Conservation (phyloP, 176 grass and related monocot genomes). For the Canna indica region DNA sequence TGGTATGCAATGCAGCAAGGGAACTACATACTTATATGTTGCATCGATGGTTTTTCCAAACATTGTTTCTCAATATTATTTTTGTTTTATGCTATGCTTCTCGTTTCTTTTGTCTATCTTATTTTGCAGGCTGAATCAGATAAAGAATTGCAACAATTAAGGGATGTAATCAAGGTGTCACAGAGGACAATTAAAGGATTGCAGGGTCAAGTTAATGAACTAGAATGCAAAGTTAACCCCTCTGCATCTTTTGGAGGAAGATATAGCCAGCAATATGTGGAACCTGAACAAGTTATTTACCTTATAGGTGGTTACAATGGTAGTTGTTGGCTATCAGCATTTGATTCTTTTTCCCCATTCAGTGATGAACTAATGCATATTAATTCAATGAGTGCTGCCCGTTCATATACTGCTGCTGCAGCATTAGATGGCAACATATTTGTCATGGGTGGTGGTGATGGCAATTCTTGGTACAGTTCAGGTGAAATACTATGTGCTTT, state of each 20-base stretch:
- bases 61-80: not conserved
- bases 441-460: slow-evolving; percentile 62
- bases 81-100: not conserved
- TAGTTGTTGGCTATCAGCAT: slow-evolving; percentile 45
- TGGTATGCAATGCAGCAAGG: too few relatives aligned
- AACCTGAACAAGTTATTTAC: slow-evolving; percentile 25
- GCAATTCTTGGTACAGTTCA: slow-evolving; percentile 27
- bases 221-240: slow-evolving; percentile 40
- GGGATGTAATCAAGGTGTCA: slow-evolving; percentile 33
- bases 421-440: slow-evolving; percentile 49
- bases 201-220: slow-evolving; percentile 37
- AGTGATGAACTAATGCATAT: slow-evolving; percentile 43
- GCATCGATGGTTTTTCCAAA: too few relatives aligned
- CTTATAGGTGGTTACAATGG: slow-evolving; percentile 64
- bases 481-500: slow-evolving; percentile 34
- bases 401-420: slow-evolving; percentile 47
- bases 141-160: slow-evolving; percentile 52
- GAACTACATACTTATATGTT: too few relatives aligned
- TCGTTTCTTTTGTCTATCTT: slow-evolving; percentile 6
- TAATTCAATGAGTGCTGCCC: slow-evolving; percentile 43
- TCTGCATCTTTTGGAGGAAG: slow-evolving; percentile 16
- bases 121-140: slow-evolving; percentile 50
- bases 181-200: slow-evolving; percentile 44
- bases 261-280: not conserved
- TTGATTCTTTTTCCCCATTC: slow-evolving; percentile 50